Percentiles rank a stretch among this genome's conserved stretches.
Conservation (phyloP, 202 grass and related monocot species). For the Setaria italica region DNA sequence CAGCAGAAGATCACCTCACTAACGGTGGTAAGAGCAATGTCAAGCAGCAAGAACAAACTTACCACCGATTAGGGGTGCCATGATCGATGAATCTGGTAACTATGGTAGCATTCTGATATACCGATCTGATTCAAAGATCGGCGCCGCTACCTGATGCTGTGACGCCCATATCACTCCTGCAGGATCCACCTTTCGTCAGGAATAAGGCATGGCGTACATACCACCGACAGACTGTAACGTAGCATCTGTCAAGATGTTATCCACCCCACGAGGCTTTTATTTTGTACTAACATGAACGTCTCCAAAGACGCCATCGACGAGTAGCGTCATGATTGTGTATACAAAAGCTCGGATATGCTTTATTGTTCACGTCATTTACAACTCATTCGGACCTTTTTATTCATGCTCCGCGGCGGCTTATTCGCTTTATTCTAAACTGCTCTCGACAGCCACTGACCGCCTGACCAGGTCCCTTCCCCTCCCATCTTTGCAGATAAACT, state of each 20-base stretch:
- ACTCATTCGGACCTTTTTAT: slow-evolving; percentile 46
- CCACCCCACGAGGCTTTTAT: background rate
- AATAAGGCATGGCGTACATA: background rate
- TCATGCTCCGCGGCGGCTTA: background rate
- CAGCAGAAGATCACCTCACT: background rate
- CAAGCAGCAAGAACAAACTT: background rate
- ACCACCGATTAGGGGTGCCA: too few species aligned
- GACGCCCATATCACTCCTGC: background rate
- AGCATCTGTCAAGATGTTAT: background rate
- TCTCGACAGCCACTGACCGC: background rate
- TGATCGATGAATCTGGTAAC: background rate
- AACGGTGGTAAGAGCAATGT: background rate
- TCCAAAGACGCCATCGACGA: slow-evolving; percentile 15
- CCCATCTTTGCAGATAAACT: background rate
- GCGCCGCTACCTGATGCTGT: background rate
- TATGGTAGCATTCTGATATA: too few species aligned
- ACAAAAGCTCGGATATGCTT: slow-evolving; percentile 22
- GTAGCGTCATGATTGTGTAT: background rate
- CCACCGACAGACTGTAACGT: background rate
- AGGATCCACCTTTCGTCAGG: background rate
- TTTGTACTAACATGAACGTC: slow-evolving; percentile 11
- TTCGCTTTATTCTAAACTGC: slow-evolving; percentile 40
- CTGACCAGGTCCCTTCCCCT: background rate
- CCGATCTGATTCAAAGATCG: background rate
- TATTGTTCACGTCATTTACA: slow-evolving; percentile 48